Conservation (phyloP, 345 rosid species). For the Hypericum perforatum region DNA sequence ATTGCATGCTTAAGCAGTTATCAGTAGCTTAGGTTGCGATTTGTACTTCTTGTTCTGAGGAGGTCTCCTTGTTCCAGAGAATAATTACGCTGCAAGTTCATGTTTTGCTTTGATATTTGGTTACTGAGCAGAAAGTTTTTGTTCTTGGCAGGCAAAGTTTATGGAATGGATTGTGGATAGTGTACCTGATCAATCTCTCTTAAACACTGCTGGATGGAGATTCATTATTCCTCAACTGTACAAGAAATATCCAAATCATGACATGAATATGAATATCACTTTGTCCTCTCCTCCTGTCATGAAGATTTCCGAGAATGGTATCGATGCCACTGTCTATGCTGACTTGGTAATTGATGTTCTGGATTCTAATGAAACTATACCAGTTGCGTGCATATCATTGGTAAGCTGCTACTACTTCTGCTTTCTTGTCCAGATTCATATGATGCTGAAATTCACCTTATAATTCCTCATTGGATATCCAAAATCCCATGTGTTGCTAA, state of each 20-base stretch:
- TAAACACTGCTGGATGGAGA: slow-evolving; percentile 91
- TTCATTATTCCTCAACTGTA: slow-evolving; percentile 82
- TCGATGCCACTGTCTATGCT: slow-evolving; percentile 65
- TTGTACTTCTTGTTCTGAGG: no score
- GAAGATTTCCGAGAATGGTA: slow-evolving; percentile 44
- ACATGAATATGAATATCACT: slow-evolving; percentile 73
- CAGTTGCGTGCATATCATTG: slow-evolving; percentile 90
- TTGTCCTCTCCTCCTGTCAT: slow-evolving; percentile 75
- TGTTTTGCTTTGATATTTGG: no score
- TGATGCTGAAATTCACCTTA: background rate
- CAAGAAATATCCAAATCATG: slow-evolving; percentile 78
- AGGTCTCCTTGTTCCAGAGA: no score
- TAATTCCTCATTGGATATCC: background rate
- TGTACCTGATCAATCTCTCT: slow-evolving; percentile 74
- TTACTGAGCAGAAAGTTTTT: no score
- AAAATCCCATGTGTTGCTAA: slow-evolving; percentile 1
- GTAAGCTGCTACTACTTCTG: slow-evolving; percentile 31
- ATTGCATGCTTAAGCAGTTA: no score
- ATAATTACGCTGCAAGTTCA: no score
- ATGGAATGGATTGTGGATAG: slow-evolving; percentile 89
- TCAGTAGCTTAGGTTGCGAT: no score
- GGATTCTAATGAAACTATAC: slow-evolving; percentile 53
- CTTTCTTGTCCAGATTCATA: no score
- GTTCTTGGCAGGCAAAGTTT: slow-evolving; percentile 55
- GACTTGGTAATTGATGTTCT: slow-evolving; percentile 69